Base-by-base conservation (phyloP, 768 basidiomycete species). In the Leccinellum luteum region DNA sequence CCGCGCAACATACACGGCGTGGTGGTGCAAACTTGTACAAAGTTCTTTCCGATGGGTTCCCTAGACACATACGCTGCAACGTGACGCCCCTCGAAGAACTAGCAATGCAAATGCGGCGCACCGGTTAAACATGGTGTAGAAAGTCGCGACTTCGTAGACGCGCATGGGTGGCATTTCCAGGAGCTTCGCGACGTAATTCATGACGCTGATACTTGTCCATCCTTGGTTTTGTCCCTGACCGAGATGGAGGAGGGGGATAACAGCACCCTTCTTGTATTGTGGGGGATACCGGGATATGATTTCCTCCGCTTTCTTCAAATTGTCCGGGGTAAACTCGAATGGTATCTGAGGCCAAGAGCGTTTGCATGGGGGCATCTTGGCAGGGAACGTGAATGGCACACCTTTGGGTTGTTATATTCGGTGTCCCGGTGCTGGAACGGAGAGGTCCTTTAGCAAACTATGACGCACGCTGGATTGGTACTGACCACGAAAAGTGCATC, bases 41-140 rank as follows among this genome's bases (percentile, higher is more conserved):
- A 98, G 72, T 98, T 81, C 65, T 90, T 77, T 27, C 93, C 95
- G 54, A 98, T 92, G 6, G 95, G 96, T 74, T 97, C 94, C 54
- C 94, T 94, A 59, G 51, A 53, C 14, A 41, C 23, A 55, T n/a
- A n/a, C 7, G 52, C 13, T 59, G 41, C 43, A 48, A 45, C 6
- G 19, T 28, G 34, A 49, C 21, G 35, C 49, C 19, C 10, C 51
- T 45, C 28, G 52, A 43, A 43, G 17, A 28, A 13, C 28, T 15
- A 47, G 32, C 13, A 21, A 43, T 30, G 27, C 17, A 35, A 35
- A 57, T 53, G 38, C 25, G n/a, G 61, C 83, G 66, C 57, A 92
- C 92, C 95, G 85, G 79, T 98, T 99, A 82, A 98, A 98, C 96
- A 99, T 98, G 65, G 97, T 99, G 75, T 99, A 99, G 78, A 99